phyloP scores from a whole-genome alignment of 768 basidiomycete genomes.

The Pleurotus tuoliensis region DNA sequence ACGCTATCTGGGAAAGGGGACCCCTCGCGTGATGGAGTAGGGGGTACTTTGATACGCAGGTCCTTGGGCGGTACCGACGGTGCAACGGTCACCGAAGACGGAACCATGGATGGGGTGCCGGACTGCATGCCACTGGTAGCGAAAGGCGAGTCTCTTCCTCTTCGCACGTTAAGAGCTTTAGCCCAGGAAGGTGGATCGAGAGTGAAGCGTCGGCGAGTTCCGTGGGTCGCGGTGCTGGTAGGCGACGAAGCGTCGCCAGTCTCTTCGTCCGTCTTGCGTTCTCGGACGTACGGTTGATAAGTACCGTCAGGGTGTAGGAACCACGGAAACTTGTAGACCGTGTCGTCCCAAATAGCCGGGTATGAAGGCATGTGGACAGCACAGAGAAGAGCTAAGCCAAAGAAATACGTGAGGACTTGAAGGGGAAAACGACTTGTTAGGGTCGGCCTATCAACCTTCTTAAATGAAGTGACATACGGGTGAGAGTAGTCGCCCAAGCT shows the following conservation, averaged over 20 bases:
- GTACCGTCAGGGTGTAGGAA: conserved; percentile 28
- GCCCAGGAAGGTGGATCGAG: conserved; percentile 38
- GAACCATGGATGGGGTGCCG: conserved; percentile 14
- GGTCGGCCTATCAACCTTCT: too few species aligned
- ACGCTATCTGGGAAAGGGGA: conserved; percentile 36
- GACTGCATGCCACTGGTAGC: conserved; percentile 12
- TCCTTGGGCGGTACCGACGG: background rate
- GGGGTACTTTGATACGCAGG: conserved; percentile 12
- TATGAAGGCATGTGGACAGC: conserved; percentile 39
- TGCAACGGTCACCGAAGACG: conserved; percentile 6
- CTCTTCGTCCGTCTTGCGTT: background rate
- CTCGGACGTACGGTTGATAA: background rate
- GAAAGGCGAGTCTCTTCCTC: conserved; percentile 60
- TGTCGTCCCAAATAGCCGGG: conserved; percentile 48
- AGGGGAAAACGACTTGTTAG: conserved; percentile 6
- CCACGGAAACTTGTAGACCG: conserved; percentile 56
- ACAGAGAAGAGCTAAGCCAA: conserved; percentile 44
- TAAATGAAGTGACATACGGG: conserved; percentile 30
- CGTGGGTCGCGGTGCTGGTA: background rate
- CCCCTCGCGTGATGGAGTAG: conserved; percentile 10
- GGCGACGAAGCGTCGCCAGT: background rate
- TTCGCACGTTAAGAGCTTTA: conserved; percentile 34
- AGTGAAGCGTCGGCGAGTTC: background rate
- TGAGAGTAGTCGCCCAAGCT: conserved; percentile 44
- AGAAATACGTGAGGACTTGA: conserved; percentile 51